A percentile compares a stretch with the other conserved stretches of the same genome.
Evolutionary conservation across 2,329 filamentous ascomycete genomes (phyloP).

Genomic region (Boeremia lycopersici): DNA sequence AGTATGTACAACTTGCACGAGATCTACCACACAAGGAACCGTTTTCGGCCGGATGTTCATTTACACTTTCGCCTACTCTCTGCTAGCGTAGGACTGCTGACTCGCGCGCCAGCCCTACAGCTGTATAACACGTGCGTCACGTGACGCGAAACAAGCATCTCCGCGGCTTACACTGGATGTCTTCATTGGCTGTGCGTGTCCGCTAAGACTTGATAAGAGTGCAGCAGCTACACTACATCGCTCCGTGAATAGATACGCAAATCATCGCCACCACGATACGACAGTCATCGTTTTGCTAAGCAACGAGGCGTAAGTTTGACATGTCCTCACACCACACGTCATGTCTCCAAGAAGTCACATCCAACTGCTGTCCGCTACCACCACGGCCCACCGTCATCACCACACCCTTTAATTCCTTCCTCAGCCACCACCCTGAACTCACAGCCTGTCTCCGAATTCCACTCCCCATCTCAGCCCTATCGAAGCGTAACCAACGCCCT

Average conservation of each 20-base stretch:
- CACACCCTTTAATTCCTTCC: too few relatives aligned
- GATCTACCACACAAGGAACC: too few relatives aligned
- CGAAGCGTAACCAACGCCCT: too few relatives aligned
- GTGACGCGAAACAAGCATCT: slow-evolving; percentile 13
- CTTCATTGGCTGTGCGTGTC: background rate
- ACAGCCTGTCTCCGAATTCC: too few relatives aligned
- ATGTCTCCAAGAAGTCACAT: background rate
- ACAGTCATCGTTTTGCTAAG: slow-evolving; percentile 6
- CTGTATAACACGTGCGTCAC: background rate
- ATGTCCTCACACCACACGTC: too few relatives aligned
- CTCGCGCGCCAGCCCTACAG: background rate
- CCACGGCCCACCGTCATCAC: too few relatives aligned
- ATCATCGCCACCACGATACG: slow-evolving; percentile 5
- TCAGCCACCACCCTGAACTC: too few relatives aligned
- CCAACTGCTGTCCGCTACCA: background rate
- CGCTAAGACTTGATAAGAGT: slow-evolving; percentile 11
- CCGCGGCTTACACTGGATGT: background rate
- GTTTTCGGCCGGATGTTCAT: too few relatives aligned
- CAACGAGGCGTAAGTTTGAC: slow-evolving; percentile 14
- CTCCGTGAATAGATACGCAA: slow-evolving; percentile 15
- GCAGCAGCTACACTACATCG: slow-evolving; percentile 5
- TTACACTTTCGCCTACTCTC: too few relatives aligned
- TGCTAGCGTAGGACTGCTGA: too few relatives aligned
- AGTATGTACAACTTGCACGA: too few relatives aligned
- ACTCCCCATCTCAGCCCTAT: too few relatives aligned